phyloP scores from a whole-genome alignment of 257 asterid species.

The Solanum commersonii region DNA sequence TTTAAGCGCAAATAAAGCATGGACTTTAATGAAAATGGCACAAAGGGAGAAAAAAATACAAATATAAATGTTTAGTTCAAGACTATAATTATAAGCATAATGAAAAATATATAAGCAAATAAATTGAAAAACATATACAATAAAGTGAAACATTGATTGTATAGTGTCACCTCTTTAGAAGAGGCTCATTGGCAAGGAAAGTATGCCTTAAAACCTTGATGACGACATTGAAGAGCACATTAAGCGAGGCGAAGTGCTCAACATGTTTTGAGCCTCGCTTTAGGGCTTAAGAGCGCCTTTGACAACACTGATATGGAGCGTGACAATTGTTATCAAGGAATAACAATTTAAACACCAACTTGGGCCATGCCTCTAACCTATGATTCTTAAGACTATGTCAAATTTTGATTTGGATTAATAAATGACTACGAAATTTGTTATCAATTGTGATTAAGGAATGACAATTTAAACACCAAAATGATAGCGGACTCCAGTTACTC shows the following conservation, averaged over 20 bases:
- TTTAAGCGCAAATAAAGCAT: not conserved
- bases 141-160: not conserved
- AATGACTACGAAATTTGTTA: not conserved
- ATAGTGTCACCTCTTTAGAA: not conserved
- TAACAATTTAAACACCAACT: not conserved
- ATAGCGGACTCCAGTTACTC: not conserved
- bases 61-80: not conserved
- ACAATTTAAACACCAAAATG: not conserved
- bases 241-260: not conserved
- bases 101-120: not conserved
- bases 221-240: not conserved
- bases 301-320: not conserved
- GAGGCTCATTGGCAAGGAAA: not conserved
- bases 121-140: not conserved
- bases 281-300: not conserved
- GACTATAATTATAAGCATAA: not conserved
- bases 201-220: not conserved
- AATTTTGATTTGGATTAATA: not conserved
- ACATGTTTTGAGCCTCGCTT: not conserved
- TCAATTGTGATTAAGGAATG: not conserved
- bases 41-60: not conserved
- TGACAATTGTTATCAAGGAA: not conserved
- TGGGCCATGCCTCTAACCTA: not conserved
- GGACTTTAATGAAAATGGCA: not conserved
- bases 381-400: not conserved